A percentile compares a stretch with the other conserved stretches of the same genome.
Conservation (phyloP, 2,329 filamentous ascomycete genomes). For the Pleochaeta shiraiana region DNA sequence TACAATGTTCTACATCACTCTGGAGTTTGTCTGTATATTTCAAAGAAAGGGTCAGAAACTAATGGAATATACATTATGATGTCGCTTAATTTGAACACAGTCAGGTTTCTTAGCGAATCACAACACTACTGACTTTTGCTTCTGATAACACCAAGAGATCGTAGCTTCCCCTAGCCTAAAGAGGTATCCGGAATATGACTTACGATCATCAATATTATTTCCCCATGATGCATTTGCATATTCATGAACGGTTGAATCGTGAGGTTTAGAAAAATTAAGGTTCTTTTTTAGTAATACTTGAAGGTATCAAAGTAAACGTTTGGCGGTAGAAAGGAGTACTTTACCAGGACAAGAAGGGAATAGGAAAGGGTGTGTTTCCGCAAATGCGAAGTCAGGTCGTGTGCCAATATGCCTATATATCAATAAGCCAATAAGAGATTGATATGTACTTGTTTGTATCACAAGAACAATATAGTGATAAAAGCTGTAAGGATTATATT, state of each 20-base stretch:
- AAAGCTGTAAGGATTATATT: no score
- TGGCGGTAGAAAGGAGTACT: background rate
- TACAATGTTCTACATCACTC: no score
- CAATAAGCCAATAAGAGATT: background rate
- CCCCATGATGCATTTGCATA: background rate
- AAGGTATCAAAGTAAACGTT: background rate
- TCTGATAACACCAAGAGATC: conserved; percentile 1
- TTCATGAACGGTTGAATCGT: background rate
- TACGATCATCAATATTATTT: conserved; percentile 3
- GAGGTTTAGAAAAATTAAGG: background rate
- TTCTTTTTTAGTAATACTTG: background rate
- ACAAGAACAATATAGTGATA: no score
- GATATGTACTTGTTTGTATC: background rate
- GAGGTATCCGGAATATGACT: conserved; percentile 2
- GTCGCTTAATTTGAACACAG: no score
- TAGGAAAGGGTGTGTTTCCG: background rate
- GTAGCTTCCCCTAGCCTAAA: conserved; percentile 4
- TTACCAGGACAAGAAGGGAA: background rate
- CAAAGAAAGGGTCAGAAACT: no score
- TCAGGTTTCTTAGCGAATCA: no score
- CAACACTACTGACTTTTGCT: background rate
- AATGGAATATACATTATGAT: no score
- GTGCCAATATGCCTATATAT: background rate
- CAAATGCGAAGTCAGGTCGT: background rate
- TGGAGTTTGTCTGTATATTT: no score